Base-by-base conservation (phyloP, 768 basidiomycete species). In the Russula ochroleuca region DNA sequence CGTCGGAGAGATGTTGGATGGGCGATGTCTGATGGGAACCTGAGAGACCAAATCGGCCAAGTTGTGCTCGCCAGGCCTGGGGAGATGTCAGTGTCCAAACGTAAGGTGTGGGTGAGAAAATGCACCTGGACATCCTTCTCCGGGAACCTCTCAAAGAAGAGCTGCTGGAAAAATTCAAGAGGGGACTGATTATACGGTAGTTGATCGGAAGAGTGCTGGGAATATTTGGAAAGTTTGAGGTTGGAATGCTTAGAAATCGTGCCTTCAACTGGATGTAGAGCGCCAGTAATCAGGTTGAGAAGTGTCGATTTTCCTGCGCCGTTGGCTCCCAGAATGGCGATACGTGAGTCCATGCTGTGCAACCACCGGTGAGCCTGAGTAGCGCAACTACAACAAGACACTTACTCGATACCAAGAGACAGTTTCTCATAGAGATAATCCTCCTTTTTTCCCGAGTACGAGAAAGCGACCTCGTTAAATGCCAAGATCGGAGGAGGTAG, bases 141-240 rank as follows among this genome's bases (percentile, higher is more conserved):
- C 1, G 97, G 96, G 78, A 84, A 96, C 75, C 93, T 95, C 65
- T 84, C 75, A 41, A 75, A 66, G 77, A 94, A 99, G 55, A 90
- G 75, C 17, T 70, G 71, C 76, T 94, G 92, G 80, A 99, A 92
- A 78, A 98, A 93, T 76, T 98, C 97, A 70, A 98, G 81, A 3
- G 97, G 95, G 28, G 85, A 80, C 73, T 83, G 83, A 66, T 95
- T 87, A 75, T 97, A 99, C 28, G 97, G 97, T 11, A 99, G 85
- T 75, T 99, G 97, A 76, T 99, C 97, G 33, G 97, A 95, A 59
- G 90, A 92, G 79, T 99, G 97, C 78, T 99, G 97, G 6, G 91
- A 94, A 81, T 99, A 99, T 76, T 98, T 99, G 68, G 94, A 92
- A 63, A 99, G 85, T 76, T 99, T 99, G 70, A 99, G 83, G 21